These are phyloP conservation scores for Yarrowia sp. DNA, from an alignment of 805 yeast species.

Conservation along the genomic window DNA sequence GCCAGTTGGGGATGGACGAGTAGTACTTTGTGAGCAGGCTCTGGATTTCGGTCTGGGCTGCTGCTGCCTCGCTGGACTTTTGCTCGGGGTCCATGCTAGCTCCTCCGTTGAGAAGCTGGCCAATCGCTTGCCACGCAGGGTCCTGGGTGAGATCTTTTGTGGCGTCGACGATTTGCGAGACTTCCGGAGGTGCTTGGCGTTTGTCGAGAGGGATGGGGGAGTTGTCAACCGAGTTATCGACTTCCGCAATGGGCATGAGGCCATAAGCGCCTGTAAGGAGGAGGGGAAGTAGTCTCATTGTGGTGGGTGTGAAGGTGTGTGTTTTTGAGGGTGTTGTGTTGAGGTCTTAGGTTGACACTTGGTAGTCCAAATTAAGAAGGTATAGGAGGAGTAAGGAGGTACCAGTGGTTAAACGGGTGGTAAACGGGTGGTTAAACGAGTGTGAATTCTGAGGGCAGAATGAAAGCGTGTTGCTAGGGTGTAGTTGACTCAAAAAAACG, in stretches of 20 bases:
- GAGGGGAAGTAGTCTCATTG: constrained; percentile 6
- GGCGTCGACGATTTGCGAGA: constrained; percentile 15
- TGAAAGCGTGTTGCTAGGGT: too few relatives aligned
- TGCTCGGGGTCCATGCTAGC: background rate
- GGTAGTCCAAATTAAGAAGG: background rate
- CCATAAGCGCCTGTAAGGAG: constrained; percentile 1
- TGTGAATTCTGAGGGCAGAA: too few relatives aligned
- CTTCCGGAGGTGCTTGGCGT: constrained; percentile 2
- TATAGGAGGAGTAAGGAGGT: background rate
- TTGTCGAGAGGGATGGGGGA: background rate
- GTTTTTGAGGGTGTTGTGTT: too few relatives aligned
- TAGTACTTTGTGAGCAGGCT: constrained; percentile 23
- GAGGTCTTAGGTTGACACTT: too few relatives aligned
- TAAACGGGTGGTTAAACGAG: background rate
- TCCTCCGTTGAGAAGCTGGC: background rate
- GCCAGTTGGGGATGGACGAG: constrained; percentile 33
- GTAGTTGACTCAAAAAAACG: too few relatives aligned
- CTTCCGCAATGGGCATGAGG: background rate
- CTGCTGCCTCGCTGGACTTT: constrained; percentile 16
- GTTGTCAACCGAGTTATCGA: background rate
- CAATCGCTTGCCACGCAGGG: constrained; percentile 17
- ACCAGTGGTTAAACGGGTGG: too few relatives aligned
- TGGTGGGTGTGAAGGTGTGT: background rate
- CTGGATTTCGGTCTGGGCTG: constrained; percentile 17
- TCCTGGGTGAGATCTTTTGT: constrained; percentile 22